A percentile compares a stretch with the other conserved stretches of the same genome.
Conservation (phyloP, 805 yeast genomes). For the Yarrowia osloensis region DNA sequence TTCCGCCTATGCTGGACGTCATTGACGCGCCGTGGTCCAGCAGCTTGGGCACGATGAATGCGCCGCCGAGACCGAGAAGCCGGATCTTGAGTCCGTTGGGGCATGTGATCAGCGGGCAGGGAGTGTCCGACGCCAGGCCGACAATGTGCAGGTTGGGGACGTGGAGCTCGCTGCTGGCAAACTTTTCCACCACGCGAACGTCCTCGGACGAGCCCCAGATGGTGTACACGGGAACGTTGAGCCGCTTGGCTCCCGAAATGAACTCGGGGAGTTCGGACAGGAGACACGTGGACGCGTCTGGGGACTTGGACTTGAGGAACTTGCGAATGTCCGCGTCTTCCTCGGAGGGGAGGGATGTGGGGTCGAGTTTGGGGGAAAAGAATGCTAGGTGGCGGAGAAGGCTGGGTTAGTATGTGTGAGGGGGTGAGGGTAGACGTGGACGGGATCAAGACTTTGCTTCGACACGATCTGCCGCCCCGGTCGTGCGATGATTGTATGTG, state of each 20-base stretch:
- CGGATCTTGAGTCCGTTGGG: slow-evolving; percentile 51
- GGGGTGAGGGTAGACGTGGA: too few relatives aligned
- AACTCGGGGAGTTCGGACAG: slow-evolving; percentile 58
- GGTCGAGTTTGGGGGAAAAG: slow-evolving; percentile 60
- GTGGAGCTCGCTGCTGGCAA: slow-evolving; percentile 54
- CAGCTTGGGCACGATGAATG: slow-evolving; percentile 62
- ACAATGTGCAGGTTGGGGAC: slow-evolving; percentile 62
- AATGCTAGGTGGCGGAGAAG: slow-evolving; percentile 62
- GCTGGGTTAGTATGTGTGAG: slow-evolving; percentile 31
- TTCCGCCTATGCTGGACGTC: slow-evolving; percentile 53
- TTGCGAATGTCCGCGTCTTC: slow-evolving; percentile 53
- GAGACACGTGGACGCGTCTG: slow-evolving; percentile 35
- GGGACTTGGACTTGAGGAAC: slow-evolving; percentile 44
- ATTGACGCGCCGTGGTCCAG: slow-evolving; percentile 63
- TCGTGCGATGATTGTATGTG: too few relatives aligned
- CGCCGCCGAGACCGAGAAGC: slow-evolving; percentile 72
- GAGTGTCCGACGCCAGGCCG: slow-evolving; percentile 53
- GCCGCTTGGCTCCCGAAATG: slow-evolving; percentile 47
- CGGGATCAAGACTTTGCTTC: too few relatives aligned
- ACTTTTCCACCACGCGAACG: slow-evolving; percentile 62
- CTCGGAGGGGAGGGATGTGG: slow-evolving; percentile 52
- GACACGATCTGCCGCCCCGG: too few relatives aligned
- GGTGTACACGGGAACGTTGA: slow-evolving; percentile 68
- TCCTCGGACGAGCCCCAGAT: slow-evolving; percentile 80
- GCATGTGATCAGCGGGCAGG: slow-evolving; percentile 50